These are phyloP conservation scores for Globisporangium solare DNA, from an alignment of 352 stramenopile species.

Conservation along the genomic window DNA sequence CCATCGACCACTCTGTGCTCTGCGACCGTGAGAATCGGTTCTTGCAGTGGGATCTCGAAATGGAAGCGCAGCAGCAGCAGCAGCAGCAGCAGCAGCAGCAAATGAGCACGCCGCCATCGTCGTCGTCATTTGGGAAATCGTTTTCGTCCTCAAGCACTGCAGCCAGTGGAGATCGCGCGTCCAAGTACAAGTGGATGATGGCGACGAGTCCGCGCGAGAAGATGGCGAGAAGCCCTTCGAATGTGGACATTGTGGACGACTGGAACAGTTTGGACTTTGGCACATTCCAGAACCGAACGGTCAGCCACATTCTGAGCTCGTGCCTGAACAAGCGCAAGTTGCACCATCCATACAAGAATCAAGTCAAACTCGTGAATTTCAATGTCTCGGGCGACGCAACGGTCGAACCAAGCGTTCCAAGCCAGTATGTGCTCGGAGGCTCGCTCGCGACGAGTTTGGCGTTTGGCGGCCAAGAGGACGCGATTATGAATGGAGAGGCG, in stretches of 20 bases:
- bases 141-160: slow-evolving; percentile 11
- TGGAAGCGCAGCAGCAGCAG: slow-evolving; percentile 36
- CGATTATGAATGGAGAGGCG: background rate
- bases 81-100: slow-evolving; percentile 23
- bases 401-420: slow-evolving; percentile 11
- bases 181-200: slow-evolving; percentile 35
- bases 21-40: slow-evolving; percentile 83
- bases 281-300: slow-evolving; percentile 79
- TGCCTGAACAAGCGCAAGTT: slow-evolving; percentile 82
- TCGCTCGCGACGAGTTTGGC: slow-evolving; percentile 53
- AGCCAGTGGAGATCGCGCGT: slow-evolving; percentile 13
- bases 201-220: slow-evolving; percentile 49
- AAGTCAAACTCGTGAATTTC: slow-evolving; percentile 81
- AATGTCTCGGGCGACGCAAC: slow-evolving; percentile 36
- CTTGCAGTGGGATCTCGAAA: slow-evolving; percentile 67
- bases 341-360: slow-evolving; percentile 82
- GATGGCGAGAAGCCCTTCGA: slow-evolving; percentile 60
- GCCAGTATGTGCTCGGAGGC: slow-evolving; percentile 26
- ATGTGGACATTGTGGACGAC: slow-evolving; percentile 74
- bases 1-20: slow-evolving; percentile 74
- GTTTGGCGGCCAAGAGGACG: slow-evolving; percentile 36
- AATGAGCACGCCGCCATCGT: slow-evolving; percentile 14
- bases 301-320: slow-evolving; percentile 80
- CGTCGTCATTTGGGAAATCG: slow-evolving; percentile 10
- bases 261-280: slow-evolving; percentile 77